Conservation (phyloP, 164 flowering plant genomes). For the Vitis riparia region DNA sequence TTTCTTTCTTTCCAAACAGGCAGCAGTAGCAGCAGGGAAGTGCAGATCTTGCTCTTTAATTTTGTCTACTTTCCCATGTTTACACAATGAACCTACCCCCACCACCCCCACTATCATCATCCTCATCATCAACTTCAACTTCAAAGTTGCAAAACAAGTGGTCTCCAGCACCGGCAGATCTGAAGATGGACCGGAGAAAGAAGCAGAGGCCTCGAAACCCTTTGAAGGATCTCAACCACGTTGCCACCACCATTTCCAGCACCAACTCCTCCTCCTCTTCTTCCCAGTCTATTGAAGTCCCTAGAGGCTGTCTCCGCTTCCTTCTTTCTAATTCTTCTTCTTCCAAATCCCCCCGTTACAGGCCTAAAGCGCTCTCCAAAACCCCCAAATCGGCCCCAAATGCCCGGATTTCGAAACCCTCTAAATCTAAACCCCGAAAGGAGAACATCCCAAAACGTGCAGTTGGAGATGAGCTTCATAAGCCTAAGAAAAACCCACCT, state of each 20-base stretch:
- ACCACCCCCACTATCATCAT: too few relatives aligned
- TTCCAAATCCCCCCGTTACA: slow-evolving; percentile 16
- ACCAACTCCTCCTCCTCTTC: slow-evolving; percentile 21
- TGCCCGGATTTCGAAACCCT: slow-evolving; percentile 14
- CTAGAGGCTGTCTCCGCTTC: slow-evolving; percentile 58
- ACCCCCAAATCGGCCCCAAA: slow-evolving; percentile 52
- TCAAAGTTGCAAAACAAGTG: slow-evolving; percentile 11
- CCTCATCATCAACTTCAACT: neutral
- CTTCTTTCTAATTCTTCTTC: slow-evolving; percentile 42
- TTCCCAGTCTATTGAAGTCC: slow-evolving; percentile 46
- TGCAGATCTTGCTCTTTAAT: too few relatives aligned
- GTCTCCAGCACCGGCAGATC: slow-evolving; percentile 6
- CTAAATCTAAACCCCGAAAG: slow-evolving; percentile 22
- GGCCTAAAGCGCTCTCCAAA: slow-evolving; percentile 20
- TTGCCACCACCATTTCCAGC: slow-evolving; percentile 16
- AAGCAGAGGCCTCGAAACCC: slow-evolving; percentile 40
- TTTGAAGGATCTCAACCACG: slow-evolving; percentile 40
- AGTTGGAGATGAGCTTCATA: slow-evolving; percentile 15
- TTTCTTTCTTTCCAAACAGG: too few relatives aligned
- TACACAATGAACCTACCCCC: neutral
- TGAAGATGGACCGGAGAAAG: slow-evolving; percentile 4
- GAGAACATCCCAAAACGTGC: slow-evolving; percentile 12
- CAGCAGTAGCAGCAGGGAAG: too few relatives aligned
- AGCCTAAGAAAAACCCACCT: slow-evolving; percentile 16
- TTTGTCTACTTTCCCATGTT: neutral